Evolutionary conservation across 140 eudicot genomes (phyloP), one percentile per base, ranked within the genome.

Genomic region (Flaveria floridana): DNA sequence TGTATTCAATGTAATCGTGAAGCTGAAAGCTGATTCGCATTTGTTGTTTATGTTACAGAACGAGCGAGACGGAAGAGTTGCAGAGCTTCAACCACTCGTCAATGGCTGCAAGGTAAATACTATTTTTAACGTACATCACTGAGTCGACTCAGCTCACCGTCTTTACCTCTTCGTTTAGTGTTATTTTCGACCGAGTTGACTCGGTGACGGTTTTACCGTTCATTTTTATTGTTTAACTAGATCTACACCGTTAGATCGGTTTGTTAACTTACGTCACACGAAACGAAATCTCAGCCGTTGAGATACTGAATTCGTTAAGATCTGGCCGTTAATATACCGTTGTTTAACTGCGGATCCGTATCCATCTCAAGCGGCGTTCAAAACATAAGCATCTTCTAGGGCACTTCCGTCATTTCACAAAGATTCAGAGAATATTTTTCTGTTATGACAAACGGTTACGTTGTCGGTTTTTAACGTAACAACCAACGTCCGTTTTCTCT

Each of bases 61-160:
- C 30, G 15, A 55, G 47, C 23, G 82, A 82, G 58, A 63, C 18
- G 6, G 79, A 72, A 30, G 66, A 82, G 71, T 51, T 79, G 73
- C 85, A 82, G 83, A 82, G 81, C 85, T 68, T 44, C 37, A 85
- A 78, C n/a, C 42, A 76, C 85, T 80, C 89, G 64, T 85, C 89
- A 80, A 73, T 85, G 87, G 87, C 85, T 26, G 79, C 83, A 0
- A 85, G 89, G 89, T 85, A 75, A 74, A 3, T n/a, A 15, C 0
- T 12, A 30, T 13, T 23, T 23, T 23, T 23, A 48, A 62, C 64
- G 6, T 0, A 81, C 64, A 15, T 69, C 77, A 78, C 75, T 23
- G 84, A 75, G 75, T 75, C 65, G 75, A 78, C 75, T 82, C 86
- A 61, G 68, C 70, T 30, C 21, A 3, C 37, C 3, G 50, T 4